Conservation (phyloP, 2,329 filamentous ascomycete species). For the Claviceps arundinis region DNA sequence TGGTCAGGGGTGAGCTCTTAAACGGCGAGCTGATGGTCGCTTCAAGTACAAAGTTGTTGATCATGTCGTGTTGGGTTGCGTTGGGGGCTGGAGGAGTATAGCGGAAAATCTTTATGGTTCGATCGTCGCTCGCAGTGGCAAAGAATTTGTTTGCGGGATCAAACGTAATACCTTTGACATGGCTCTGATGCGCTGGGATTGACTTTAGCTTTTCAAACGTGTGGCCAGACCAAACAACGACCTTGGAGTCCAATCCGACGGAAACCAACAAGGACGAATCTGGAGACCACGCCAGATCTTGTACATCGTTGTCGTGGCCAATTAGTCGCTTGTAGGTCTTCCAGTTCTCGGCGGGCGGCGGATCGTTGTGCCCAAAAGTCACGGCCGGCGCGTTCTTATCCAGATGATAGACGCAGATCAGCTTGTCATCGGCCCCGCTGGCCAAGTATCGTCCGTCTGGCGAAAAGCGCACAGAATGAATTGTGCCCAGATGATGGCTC, state of each 20-base stretch:
- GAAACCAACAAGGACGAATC: slow-evolving; percentile 94
- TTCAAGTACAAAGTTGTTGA: slow-evolving; percentile 92
- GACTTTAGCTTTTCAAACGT: slow-evolving; percentile 98
- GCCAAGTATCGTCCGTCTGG: slow-evolving; percentile 90
- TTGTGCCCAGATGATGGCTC: slow-evolving; percentile 95
- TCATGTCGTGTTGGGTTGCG: slow-evolving; percentile 85
- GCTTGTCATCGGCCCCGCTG: slow-evolving; percentile 95
- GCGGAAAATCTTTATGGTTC: slow-evolving; percentile 90
- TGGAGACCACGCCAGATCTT: slow-evolving; percentile 92
- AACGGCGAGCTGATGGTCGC: slow-evolving; percentile 84
- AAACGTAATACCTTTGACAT: slow-evolving; percentile 97
- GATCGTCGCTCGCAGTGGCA: slow-evolving; percentile 91
- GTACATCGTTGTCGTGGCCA: slow-evolving; percentile 96
- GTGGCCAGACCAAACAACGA: slow-evolving; percentile 95
- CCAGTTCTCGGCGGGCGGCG: slow-evolving; percentile 94
- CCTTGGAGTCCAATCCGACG: slow-evolving; percentile 91
- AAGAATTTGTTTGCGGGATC: slow-evolving; percentile 99
- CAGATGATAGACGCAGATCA: slow-evolving; percentile 91
- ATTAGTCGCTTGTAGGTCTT: slow-evolving; percentile 86
- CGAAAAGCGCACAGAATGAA: slow-evolving; percentile 93
- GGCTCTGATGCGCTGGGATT: slow-evolving; percentile 82
- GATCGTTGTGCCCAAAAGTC: slow-evolving; percentile 80
- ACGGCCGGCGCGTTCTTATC: slow-evolving; percentile 69
- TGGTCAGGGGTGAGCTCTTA: slow-evolving; percentile 81
- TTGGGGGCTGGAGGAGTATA: slow-evolving; percentile 87